Conservation (phyloP, 768 basidiomycete genomes). For the Tricholoma flavovirens region DNA sequence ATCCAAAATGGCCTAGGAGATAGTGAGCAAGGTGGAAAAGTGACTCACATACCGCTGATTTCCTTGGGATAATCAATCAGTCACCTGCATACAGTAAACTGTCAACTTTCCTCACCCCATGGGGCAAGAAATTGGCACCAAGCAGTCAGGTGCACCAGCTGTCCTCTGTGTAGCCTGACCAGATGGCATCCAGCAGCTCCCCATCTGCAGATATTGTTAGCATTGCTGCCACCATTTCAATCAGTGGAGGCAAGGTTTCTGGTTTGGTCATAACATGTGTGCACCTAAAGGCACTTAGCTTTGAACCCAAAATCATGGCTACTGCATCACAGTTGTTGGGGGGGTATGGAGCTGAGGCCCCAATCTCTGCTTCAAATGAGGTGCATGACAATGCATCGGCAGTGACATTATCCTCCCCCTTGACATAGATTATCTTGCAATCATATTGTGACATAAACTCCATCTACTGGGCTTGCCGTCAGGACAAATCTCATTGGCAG, state of each 20-base stretch:
- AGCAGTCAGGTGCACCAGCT: neutral
- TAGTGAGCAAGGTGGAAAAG: neutral
- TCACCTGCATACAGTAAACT: no score
- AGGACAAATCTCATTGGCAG: no score
- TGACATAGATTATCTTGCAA: no score
- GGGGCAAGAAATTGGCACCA: neutral
- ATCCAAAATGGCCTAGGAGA: constrained; percentile 25
- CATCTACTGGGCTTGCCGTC: constrained; percentile 23
- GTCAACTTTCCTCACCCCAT: neutral
- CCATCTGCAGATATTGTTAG: neutral
- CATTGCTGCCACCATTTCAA: no score
- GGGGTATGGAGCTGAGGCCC: neutral
- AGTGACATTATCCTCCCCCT: constrained; percentile 24
- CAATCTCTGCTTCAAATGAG: neutral
- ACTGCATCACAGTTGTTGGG: neutral
- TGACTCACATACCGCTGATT: neutral
- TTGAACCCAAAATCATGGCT: neutral
- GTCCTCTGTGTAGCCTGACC: neutral
- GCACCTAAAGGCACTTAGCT: neutral
- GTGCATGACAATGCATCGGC: constrained; percentile 28
- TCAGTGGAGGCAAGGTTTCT: neutral
- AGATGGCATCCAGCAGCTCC: neutral
- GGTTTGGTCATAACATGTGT: neutral
- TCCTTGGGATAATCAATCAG: neutral
- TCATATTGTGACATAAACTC: no score